Evolutionary conservation across 1,284 basidiomycete species (phyloP), one percentile per base, ranked within the genome.

Genomic region (Bjerkandera adusta): DNA sequence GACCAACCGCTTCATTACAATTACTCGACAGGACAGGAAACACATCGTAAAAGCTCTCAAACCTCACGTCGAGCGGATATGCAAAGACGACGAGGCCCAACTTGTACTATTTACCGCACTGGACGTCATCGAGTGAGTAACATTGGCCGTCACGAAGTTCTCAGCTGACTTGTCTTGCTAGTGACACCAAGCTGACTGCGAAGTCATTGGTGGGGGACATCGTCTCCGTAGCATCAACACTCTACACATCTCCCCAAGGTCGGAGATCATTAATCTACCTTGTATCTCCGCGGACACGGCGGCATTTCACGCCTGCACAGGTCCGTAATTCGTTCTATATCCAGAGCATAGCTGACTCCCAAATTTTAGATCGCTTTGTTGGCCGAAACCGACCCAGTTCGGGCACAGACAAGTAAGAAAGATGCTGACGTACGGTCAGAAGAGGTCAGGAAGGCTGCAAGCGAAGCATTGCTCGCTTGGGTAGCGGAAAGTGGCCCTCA

Each of bases 51-150:
- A 93, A 69, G 76, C 81, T 1, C 72, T 95, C 45, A 91, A 92
- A 57, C 89, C 91, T 3, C 90, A 95, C 58, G 73, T 93, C 16
- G 85, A 87, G 59, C 83, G 85, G 5, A 91, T 95, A 76, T 88
- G 85, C 58, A 73, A 78, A 36, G 89, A 93, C 56, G 89, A 89
- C 39, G 89, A 94, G 54, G 92, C 92, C 0, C 90, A 94, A 59
- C 71, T 89, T 22, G 90, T 94, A 1, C 68, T 96, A 2, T 94
- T 94, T 66, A 90, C 90, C 0, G 88, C 89, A 1, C 73, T 94
- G 13, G 92, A 95, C 62, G 78, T 88, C 36, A 85, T 90, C 43
- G 92, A 95, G 90, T 92, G 62, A 42, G 80, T 69, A 29, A 22
- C 42, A 25, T 16, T 40, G 21, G 32, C 30, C 12, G 16, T 25